phyloP scores from a whole-genome alignment of 2,329 filamentous ascomycete species.

The Calycina herbarum region DNA sequence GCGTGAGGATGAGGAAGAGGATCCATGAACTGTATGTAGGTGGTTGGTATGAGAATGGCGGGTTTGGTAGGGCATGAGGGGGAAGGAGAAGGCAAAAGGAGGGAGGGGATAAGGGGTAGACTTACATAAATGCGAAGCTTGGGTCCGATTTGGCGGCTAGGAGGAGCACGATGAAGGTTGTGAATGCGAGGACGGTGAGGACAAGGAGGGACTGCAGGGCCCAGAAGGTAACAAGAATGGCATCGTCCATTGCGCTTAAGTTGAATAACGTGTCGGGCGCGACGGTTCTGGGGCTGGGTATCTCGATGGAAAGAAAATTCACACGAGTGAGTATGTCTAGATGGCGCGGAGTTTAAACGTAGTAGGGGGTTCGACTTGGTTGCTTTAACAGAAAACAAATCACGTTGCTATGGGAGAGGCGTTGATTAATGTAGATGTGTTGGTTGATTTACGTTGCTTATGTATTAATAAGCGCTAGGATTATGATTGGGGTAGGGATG shows the following conservation, averaged over 20 bases:
- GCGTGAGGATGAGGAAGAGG: too few species aligned
- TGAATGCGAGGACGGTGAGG: slow-evolving; percentile 1
- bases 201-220: slow-evolving; percentile 1
- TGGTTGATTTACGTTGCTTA: neutral
- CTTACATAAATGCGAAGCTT: slow-evolving; percentile 9
- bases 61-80: neutral
- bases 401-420: too few species aligned
- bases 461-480: neutral
- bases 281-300: slow-evolving; percentile 3
- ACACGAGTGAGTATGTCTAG: neutral
- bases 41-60: too few species aligned
- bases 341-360: slow-evolving; percentile 1
- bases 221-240: slow-evolving; percentile 6
- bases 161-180: slow-evolving; percentile 7
- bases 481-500: neutral
- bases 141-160: slow-evolving; percentile 7
- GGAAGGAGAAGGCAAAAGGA: neutral
- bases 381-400: too few species aligned
- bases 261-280: neutral
- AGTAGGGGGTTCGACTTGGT: too few species aligned
- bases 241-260: slow-evolving; percentile 1
- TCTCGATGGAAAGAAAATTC: neutral
- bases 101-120: neutral
- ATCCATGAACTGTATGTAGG: too few species aligned
- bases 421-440: neutral